A percentile compares a stretch with the other conserved stretches of the same genome.
Evolutionary conservation across 1,284 basidiomycete genomes (phyloP).

Genomic region (Ceratobasidium sp.): DNA sequence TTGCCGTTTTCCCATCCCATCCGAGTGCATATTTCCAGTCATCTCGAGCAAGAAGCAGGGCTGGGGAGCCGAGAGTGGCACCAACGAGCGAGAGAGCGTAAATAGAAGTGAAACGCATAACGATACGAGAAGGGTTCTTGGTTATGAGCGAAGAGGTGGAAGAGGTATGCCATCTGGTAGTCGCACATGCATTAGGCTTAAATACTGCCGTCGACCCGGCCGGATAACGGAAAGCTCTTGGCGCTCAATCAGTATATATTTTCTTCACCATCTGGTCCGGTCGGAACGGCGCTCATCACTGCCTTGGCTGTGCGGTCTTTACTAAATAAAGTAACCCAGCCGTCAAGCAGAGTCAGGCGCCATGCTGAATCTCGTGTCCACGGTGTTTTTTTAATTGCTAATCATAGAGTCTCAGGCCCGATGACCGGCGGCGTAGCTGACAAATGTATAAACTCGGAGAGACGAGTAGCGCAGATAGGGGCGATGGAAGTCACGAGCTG

Average conservation of each 20-base stretch:
- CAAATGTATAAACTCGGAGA: neutral
- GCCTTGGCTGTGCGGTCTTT: slow-evolving; percentile 12
- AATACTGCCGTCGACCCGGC: neutral
- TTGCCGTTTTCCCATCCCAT: slow-evolving; percentile 37
- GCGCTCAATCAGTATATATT: neutral
- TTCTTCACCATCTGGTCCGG: neutral
- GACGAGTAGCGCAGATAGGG: neutral
- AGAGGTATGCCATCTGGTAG: neutral
- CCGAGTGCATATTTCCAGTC: slow-evolving; percentile 34
- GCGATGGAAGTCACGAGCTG: neutral
- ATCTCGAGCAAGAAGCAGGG: slow-evolving; percentile 2
- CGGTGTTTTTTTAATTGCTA: slow-evolving; percentile 2
- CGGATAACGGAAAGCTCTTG: neutral
- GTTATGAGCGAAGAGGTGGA: neutral
- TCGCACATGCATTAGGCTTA: neutral
- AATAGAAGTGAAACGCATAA: slow-evolving; percentile 22
- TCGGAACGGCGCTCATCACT: neutral
- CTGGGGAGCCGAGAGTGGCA: slow-evolving; percentile 13
- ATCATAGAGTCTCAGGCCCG: neutral
- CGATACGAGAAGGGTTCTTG: neutral
- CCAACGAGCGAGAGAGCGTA: slow-evolving; percentile 4
- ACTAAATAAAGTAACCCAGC: neutral
- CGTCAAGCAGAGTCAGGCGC: neutral
- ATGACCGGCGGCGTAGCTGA: slow-evolving; percentile 18
- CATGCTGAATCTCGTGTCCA: slow-evolving; percentile 4